These are phyloP conservation scores for Oryza rufipogon DNA, from an alignment of 176 grass and related monocot species.

Conservation along the genomic window DNA sequence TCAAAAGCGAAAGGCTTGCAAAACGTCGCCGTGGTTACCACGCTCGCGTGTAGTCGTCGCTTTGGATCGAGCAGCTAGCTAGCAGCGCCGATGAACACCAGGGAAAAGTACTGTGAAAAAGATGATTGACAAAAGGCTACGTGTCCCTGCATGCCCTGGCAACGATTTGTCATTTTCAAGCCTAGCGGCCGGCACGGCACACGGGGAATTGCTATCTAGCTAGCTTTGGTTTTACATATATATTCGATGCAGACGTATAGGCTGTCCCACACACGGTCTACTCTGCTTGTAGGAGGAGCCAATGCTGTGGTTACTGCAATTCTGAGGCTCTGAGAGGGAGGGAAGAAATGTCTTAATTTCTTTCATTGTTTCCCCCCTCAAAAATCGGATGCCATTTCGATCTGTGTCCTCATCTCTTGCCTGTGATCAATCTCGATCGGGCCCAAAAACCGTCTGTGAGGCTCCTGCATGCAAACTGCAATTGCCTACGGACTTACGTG, in stretches of 20 bases:
- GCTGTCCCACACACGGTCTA: constrained; percentile 4
- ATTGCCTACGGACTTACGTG: neutral
- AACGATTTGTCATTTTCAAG: constrained; percentile 42
- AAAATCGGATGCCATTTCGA: neutral
- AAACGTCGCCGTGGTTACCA: neutral
- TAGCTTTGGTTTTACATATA: neutral
- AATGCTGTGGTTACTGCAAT: neutral
- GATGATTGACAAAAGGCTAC: constrained; percentile 51
- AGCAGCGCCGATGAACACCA: neutral
- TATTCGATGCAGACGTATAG: constrained; percentile 10
- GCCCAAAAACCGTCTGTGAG: neutral
- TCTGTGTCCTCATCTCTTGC: neutral
- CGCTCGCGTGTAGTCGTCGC: neutral
- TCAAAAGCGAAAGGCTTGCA: neutral
- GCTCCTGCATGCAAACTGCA: neutral
- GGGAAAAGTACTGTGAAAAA: constrained; percentile 3
- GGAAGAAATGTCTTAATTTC: neutral
- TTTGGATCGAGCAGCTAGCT: neutral
- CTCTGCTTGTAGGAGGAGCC: neutral
- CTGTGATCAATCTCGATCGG: neutral
- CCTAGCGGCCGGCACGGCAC: constrained; percentile 24
- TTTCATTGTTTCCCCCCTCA: neutral
- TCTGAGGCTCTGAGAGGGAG: neutral
- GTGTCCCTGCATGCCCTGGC: neutral
- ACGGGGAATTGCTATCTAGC: neutral